These are phyloP conservation scores for Suillus decipiens DNA, from an alignment of 768 basidiomycete species.

Conservation along the genomic window DNA sequence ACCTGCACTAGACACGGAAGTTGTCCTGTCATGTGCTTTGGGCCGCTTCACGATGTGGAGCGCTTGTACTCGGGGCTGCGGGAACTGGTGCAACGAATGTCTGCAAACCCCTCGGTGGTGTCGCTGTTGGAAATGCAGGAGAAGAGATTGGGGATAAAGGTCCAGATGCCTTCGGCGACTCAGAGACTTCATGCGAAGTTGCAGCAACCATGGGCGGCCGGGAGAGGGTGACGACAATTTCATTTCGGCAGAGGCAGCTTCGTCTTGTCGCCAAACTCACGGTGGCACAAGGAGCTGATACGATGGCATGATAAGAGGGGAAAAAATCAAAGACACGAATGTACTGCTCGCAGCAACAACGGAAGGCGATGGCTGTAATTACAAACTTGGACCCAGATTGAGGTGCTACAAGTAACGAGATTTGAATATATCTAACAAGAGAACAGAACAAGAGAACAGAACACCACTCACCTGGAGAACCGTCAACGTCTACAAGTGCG, in stretches of 20 bases:
- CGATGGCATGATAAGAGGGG: background rate
- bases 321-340: background rate
- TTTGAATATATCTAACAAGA: background rate
- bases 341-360: background rate
- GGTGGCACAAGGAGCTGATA: background rate
- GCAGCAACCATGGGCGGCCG: background rate
- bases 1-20: slow-evolving; percentile 19
- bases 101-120: slow-evolving; percentile 7
- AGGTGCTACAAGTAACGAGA: background rate
- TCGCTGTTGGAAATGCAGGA: background rate
- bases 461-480: background rate
- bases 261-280: background rate
- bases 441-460: too few species aligned
- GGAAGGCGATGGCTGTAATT: background rate
- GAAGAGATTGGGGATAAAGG: background rate
- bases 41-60: slow-evolving; percentile 31
- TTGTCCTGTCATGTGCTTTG: slow-evolving; percentile 22
- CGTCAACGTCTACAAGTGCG: background rate
- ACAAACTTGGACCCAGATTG: background rate
- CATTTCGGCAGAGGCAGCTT: slow-evolving; percentile 1
- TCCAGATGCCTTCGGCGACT: background rate
- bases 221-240: background rate
- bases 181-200: background rate
- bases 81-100: slow-evolving; percentile 17
- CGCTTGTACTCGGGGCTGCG: slow-evolving; percentile 26